Conservation (phyloP, 208 protist genomes). For the Angomonas deanei region DNA sequence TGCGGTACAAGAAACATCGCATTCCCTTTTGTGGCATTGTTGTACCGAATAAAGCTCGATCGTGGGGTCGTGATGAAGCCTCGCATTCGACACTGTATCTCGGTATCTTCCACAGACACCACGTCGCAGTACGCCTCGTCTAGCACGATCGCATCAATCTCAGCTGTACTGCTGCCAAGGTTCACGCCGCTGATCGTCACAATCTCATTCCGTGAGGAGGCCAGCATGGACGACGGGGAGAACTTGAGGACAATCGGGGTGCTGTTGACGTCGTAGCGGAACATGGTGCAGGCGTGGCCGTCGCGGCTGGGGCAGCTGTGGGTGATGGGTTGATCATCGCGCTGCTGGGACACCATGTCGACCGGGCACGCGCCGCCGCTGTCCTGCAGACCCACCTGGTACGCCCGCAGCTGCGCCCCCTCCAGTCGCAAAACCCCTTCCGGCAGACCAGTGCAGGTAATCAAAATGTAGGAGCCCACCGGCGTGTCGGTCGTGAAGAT, state of each 20-base stretch:
- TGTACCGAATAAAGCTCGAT: conserved; percentile 15
- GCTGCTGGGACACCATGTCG: conserved; percentile 19
- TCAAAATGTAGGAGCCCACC: conserved; percentile 17
- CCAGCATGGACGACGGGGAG: conserved; percentile 12
- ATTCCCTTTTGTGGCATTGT: conserved; percentile 12
- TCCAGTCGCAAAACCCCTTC: conserved; percentile 6
- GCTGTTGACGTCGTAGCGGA: conserved; percentile 14
- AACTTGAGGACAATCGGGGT: conserved; percentile 34
- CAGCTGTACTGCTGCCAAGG: conserved; percentile 23
- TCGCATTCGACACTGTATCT: conserved; percentile 21
- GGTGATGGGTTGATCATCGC: conserved; percentile 10
- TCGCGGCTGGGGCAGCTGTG: conserved; percentile 26
- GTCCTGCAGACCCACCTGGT: conserved; percentile 34
- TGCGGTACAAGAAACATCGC: conserved; percentile 23
- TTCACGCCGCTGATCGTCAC: conserved; percentile 18
- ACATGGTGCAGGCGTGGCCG: conserved; percentile 27
- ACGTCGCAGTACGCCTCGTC: conserved; percentile 23
- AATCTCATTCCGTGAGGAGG: conserved; percentile 7
- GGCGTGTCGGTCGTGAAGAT: conserved; percentile 18
- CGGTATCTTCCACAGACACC: conserved; percentile 12
- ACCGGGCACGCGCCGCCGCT: conserved; percentile 30
- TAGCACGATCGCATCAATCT: conserved; percentile 17
- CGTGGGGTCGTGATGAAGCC: conserved; percentile 17
- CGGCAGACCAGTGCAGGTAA: conserved; percentile 23
- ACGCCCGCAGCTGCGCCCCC: conserved; percentile 16